Evolutionary conservation across 1,284 basidiomycete species (phyloP), one percentile per base, ranked within the genome.

Genomic region (Hortiboletus rubellus): DNA sequence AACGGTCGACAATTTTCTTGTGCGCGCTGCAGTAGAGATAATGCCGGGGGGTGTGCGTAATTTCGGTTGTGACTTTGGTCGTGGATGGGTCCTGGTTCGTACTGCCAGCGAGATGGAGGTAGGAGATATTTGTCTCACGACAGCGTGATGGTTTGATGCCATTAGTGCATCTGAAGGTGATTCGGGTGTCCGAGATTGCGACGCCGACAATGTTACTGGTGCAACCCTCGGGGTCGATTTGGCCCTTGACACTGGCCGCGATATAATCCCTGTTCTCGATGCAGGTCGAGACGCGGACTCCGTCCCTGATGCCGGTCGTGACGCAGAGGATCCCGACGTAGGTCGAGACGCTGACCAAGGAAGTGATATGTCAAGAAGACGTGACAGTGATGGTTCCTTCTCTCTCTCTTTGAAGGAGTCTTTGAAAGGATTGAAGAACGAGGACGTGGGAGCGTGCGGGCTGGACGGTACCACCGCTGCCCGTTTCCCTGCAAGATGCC

Each of bases 1-100:
- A 22, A 71, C 72, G 2, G 64, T 72, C 0, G 69, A 70, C 37
- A 73, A 38, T 36, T 73, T 72, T 45, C 61, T 70, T 2, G 51
- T 46, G 38, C 46, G 64, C 36, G 44, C 45, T 1, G 27, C 36
- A 27, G 56, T 48, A 11, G 55, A 46, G 9, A 55, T 44, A 33
- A 27, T 27, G 27, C 40, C 57, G 14, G 55, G 43, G 8, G 60
- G 55, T 22, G 52, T 33, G 5, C 54, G 57, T 41, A 71, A 24
- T 54, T 60, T 74, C 6, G 72, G 71, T 36, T 74, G 71, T 7
- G 72, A 70, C 48, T 30, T 58, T 7, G 72, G 72, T 40, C 66
- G 60, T 33, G 64, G 63, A 17, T 73, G 63, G 7, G 57, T 57
- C 30, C 60, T 55, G 5, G 44, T 15, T 36, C 48, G 63, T 30